Evolutionary conservation across 2,329 filamentous ascomycete species (phyloP), one percentile per base, ranked within the genome.

Genomic region (Diaporthe ampelina): DNA sequence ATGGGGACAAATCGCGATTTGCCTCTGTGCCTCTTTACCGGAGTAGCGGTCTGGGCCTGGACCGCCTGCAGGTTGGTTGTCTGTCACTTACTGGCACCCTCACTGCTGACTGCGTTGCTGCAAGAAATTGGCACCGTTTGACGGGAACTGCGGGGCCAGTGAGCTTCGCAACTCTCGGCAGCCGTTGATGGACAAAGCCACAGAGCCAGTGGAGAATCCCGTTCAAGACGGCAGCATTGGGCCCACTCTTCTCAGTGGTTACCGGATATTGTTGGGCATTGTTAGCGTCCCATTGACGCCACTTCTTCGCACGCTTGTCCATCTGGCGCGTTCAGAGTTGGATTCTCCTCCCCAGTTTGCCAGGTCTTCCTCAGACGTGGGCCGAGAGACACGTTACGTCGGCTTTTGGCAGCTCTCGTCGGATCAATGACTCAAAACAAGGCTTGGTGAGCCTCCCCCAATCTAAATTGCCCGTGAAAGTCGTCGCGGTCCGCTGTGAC

Each of bases 11-110:
- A 45, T 67, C 52, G 54, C 43, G 40, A 54, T 48, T 35, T 68
- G 59, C 43, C 48, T 67, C 50, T n/a, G 29, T 13, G 37, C 37
- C 40, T 43, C 40, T 43, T 13, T 52, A 40, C 10, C n/a, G 67
- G 74, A 75, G 50, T 73, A 61, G 74, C 74, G 74, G 74, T 75
- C 74, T 75, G 58, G 58, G 17, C 71, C 56, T 32, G 40, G 52
- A 54, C 68, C 24, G 59, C 52, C 73, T 68, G 69, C 37, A 54
- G 43, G 61, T 61, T 29, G 43, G 57, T 52, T 37, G 45, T 52
- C 61, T 52, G 61, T 68, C 63, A 67, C 63, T 67, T 67, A 37
- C 61, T 67, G 45, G 45, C 43, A 48, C 15, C 43, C 21, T 45
- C 45, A 37, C 32, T 68, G 57, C 67, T 57, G 67, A 71, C 43